These are phyloP conservation scores for Pestalotiopsis sp. DNA, from an alignment of 2,329 filamentous ascomycete genomes.

Conservation along the genomic window DNA sequence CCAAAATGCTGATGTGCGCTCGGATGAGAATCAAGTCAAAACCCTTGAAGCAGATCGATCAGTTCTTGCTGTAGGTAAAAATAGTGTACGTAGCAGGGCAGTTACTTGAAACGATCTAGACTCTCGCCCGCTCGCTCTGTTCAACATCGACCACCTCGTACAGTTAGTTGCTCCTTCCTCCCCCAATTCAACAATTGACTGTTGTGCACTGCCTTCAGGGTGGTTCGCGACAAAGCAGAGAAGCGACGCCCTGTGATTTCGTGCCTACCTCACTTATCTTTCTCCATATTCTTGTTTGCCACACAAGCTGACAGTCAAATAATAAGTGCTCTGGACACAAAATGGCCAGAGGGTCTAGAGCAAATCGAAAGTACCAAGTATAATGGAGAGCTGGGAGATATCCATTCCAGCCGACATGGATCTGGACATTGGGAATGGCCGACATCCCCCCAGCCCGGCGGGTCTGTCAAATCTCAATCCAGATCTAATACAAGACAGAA, in stretches of 20 bases:
- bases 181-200: neutral
- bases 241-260: too few species aligned
- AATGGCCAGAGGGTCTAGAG: neutral
- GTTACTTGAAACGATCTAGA: neutral
- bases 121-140: neutral
- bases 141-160: neutral
- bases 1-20: neutral
- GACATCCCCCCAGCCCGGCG: neutral
- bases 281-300: too few species aligned
- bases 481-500: neutral
- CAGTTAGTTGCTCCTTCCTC: neutral
- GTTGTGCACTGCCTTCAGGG: neutral
- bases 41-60: neutral
- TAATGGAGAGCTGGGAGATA: neutral
- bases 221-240: neutral
- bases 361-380: neutral
- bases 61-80: neutral
- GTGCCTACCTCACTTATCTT: too few species aligned
- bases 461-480: slow-evolving; percentile 11
- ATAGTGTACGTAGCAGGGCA: neutral
- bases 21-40: neutral
- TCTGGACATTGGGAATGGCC: neutral
- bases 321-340: neutral
- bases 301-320: too few species aligned
- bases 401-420: neutral